phyloP scores from a whole-genome alignment of 768 basidiomycete species.

The Trametes gibbosa region DNA sequence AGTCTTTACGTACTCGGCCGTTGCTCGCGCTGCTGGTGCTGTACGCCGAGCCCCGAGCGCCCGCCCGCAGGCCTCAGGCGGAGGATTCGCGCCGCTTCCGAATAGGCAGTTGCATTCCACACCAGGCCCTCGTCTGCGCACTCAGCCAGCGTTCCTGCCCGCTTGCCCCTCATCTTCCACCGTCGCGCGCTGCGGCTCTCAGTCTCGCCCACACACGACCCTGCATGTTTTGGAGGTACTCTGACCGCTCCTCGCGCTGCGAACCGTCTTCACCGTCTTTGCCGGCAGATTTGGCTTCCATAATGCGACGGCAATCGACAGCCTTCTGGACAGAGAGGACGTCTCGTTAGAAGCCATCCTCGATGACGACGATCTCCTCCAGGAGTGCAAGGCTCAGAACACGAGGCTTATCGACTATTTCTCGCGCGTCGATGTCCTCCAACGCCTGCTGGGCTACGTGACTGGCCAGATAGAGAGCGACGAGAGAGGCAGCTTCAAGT shows the following conservation, averaged over 20 bases:
- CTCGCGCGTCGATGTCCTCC: slow-evolving; percentile 75
- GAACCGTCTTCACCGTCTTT: slow-evolving; percentile 19
- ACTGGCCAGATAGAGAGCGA: slow-evolving; percentile 83
- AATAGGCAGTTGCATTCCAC: slow-evolving; percentile 20
- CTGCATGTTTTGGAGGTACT: slow-evolving; percentile 51
- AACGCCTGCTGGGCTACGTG: slow-evolving; percentile 80
- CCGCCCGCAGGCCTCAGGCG: neutral
- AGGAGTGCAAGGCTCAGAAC: slow-evolving; percentile 95
- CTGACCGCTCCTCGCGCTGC: slow-evolving; percentile 7
- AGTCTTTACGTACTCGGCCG: slow-evolving; percentile 18
- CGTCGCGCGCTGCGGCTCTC: neutral
- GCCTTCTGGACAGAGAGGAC: slow-evolving; percentile 86
- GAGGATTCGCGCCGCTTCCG: slow-evolving; percentile 16
- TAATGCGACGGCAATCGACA: slow-evolving; percentile 87
- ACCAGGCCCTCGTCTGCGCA: neutral
- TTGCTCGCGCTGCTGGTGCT: neutral
- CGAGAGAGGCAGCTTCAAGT: slow-evolving; percentile 81
- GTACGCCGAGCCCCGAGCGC: slow-evolving; percentile 12
- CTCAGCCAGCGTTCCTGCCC: neutral
- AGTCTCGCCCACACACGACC: neutral
- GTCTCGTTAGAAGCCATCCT: slow-evolving; percentile 87
- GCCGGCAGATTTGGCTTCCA: slow-evolving; percentile 80
- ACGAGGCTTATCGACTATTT: slow-evolving; percentile 86
- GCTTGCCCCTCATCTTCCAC: neutral
- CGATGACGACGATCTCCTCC: slow-evolving; percentile 90